These are phyloP conservation scores for Xanthoconium purpureum DNA, from an alignment of 768 basidiomycete genomes.

Conservation along the genomic window DNA sequence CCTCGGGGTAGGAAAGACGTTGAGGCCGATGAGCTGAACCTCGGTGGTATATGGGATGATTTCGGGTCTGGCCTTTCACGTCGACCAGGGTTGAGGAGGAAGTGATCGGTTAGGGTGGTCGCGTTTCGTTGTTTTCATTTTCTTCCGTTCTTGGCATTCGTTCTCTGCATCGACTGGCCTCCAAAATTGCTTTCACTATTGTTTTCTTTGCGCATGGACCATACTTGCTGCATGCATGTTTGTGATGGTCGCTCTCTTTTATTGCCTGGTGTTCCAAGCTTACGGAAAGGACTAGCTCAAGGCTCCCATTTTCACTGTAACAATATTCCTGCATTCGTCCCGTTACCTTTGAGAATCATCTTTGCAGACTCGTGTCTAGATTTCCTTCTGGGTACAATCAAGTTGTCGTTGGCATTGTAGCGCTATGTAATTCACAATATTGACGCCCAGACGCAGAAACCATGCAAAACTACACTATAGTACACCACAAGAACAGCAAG, in stretches of 20 bases:
- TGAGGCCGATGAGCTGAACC: constrained; percentile 30
- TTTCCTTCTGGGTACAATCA: not conserved
- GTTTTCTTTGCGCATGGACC: constrained; percentile 7
- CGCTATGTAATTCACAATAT: not conserved
- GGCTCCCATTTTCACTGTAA: not conserved
- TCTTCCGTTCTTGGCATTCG: not conserved
- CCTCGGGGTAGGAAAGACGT: not conserved
- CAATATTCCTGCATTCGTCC: not conserved
- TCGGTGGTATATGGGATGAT: constrained; percentile 14
- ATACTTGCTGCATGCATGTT: not conserved
- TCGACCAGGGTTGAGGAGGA: constrained; percentile 8
- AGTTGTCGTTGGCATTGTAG: not conserved
- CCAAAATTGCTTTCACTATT: not conserved
- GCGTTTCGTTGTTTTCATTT: not conserved
- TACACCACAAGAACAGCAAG: not conserved
- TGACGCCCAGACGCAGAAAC: not conserved
- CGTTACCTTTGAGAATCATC: not conserved
- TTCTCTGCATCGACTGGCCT: not conserved
- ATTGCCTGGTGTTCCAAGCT: not conserved
- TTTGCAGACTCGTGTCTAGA: not conserved
- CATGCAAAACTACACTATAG: not conserved
- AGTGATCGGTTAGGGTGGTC: not conserved
- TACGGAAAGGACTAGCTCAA: not conserved
- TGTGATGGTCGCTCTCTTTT: not conserved
- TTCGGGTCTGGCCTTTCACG: constrained; percentile 6